Percentiles rank a stretch among this genome's conserved stretches.
Evolutionary conservation across 2,329 filamentous ascomycete genomes (phyloP).

Genomic region (Neoscytalidium dimidiatum): DNA sequence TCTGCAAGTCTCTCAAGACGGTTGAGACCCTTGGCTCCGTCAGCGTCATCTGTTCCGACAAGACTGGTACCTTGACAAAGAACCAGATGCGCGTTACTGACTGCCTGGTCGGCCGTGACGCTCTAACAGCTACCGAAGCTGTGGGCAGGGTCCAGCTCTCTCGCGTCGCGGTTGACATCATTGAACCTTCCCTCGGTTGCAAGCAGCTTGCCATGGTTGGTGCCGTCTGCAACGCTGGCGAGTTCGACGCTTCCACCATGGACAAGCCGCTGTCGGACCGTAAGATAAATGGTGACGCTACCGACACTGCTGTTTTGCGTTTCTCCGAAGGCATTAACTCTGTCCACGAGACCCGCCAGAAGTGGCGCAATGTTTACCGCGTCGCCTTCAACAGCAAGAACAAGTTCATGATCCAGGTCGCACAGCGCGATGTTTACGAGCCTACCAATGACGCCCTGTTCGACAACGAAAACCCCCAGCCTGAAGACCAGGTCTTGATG

Average conservation of each 20-base stretch:
- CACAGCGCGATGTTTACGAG: conserved; percentile 18
- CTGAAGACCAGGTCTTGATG: conserved; percentile 54
- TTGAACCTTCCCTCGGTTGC: conserved; percentile 46
- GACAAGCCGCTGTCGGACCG: conserved; percentile 61
- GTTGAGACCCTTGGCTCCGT: conserved; percentile 75
- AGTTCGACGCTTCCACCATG: conserved; percentile 68
- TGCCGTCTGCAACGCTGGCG: conserved; percentile 72
- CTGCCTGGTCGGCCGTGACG: conserved; percentile 58
- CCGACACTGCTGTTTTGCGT: conserved; percentile 72
- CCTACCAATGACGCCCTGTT: conserved; percentile 32
- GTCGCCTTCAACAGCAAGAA: conserved; percentile 78
- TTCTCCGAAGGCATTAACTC: conserved; percentile 67
- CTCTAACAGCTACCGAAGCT: conserved; percentile 20
- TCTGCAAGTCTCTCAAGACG: conserved; percentile 79
- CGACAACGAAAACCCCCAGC: conserved; percentile 23
- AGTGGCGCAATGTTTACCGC: conserved; percentile 65
- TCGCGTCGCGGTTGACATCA: conserved; percentile 13
- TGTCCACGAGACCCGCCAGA: conserved; percentile 60
- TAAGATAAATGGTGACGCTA: conserved; percentile 73
- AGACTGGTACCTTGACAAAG: conserved; percentile 71
- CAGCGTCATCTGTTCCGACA: conserved; percentile 74
- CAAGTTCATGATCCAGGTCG: conserved; percentile 73
- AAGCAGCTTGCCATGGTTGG: conserved; percentile 61
- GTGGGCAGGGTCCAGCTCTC: conserved; percentile 15
- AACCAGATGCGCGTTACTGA: conserved; percentile 75